phyloP scores from a whole-genome alignment of 176 grass and related monocot genomes.

The bread wheat (Triticum aestivum) region DNA sequence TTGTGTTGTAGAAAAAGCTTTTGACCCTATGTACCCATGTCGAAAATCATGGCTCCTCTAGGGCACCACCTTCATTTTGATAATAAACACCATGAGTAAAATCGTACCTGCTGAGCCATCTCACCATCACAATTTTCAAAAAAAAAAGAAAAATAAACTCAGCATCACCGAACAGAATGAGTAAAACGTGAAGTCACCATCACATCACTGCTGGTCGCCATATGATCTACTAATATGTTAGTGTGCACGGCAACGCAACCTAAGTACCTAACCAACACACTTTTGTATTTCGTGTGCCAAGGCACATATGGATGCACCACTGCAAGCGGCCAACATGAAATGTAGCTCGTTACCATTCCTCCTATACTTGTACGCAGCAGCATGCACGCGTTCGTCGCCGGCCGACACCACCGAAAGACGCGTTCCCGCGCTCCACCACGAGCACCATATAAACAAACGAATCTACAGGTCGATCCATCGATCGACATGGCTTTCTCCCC shows the following conservation, averaged over 20 bases:
- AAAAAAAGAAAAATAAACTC: too few species aligned
- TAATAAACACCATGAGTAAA: too few species aligned
- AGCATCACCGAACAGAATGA: too few species aligned
- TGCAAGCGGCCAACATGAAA: not conserved
- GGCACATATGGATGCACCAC: not conserved
- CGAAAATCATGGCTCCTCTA: too few species aligned
- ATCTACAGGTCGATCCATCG: not conserved
- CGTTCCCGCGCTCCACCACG: not conserved
- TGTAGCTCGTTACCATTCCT: slow-evolving; percentile 19
- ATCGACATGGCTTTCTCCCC: slow-evolving; percentile 11
- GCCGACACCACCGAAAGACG: not conserved
- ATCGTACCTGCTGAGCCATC: too few species aligned
- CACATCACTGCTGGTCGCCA: too few species aligned
- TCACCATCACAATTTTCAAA: too few species aligned
- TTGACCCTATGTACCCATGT: too few species aligned
- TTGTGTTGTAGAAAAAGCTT: too few species aligned
- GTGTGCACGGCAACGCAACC: slow-evolving; percentile 14
- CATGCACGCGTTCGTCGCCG: not conserved
- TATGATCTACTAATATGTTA: not conserved
- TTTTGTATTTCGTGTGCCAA: not conserved
- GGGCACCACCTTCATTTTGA: too few species aligned
- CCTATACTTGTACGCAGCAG: too few species aligned
- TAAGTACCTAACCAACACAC: not conserved
- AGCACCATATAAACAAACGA: not conserved
- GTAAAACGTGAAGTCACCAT: too few species aligned